These are phyloP conservation scores for Delonix regia DNA, from an alignment of 306 rosid species.

Conservation along the genomic window DNA sequence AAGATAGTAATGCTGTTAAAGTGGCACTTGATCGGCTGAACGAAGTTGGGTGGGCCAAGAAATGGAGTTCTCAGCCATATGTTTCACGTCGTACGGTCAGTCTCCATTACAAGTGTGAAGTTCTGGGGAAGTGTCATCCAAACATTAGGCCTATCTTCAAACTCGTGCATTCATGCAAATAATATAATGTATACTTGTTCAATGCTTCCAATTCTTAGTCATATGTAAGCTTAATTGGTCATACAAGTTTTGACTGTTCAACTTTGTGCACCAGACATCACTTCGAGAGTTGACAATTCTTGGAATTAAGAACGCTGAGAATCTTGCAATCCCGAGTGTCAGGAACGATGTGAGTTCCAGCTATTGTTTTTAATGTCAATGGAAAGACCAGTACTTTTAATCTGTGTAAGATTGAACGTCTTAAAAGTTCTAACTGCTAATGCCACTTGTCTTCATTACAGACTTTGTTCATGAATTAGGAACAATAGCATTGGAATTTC, in stretches of 20 bases:
- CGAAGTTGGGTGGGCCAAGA: constrained; percentile 91
- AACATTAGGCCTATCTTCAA: constrained; percentile 48
- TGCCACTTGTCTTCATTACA: not conserved
- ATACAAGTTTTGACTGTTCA: constrained; percentile 37
- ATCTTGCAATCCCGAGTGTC: constrained; percentile 93
- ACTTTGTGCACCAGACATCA: constrained; percentile 68
- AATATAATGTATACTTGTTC: constrained; percentile 41
- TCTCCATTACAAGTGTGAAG: constrained; percentile 58
- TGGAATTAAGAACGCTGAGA: constrained; percentile 90
- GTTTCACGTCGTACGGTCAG: constrained; percentile 96
- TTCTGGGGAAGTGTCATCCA: constrained; percentile 51
- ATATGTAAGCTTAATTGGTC: constrained; percentile 15
- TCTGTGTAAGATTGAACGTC: not conserved
- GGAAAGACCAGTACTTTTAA: not conserved
- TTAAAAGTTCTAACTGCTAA: not conserved
- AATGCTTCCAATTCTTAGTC: constrained; percentile 27
- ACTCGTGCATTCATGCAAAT: constrained; percentile 46
- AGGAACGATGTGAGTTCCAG: constrained; percentile 80
- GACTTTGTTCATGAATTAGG: constrained; percentile 4
- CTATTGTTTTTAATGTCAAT: not conserved
- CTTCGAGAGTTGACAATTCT: constrained; percentile 81
- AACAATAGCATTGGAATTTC: not conserved
- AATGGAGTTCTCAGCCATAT: constrained; percentile 97
- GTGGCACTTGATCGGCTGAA: constrained; percentile 80
- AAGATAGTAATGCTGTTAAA: constrained; percentile 79